Base-by-base conservation (phyloP, 768 basidiomycete genomes). In the Rhodotorula babjevae region DNA sequence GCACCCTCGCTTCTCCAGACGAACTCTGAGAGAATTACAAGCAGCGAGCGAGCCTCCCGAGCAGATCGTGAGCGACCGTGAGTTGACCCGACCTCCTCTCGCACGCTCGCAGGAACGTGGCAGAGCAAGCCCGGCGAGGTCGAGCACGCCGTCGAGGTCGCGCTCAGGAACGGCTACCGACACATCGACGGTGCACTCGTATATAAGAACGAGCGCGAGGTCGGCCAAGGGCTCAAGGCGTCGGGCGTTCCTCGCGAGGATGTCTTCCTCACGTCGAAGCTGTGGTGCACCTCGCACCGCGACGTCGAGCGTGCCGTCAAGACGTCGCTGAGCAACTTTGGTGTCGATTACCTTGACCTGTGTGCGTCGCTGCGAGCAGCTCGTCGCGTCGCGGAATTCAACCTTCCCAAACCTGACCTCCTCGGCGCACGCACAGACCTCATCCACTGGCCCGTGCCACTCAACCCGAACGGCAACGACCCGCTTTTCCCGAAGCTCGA, bases 371-470 rank as follows among this genome's bases (percentile, higher is more conserved):
- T 15, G 6, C 46, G 14, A 46, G 46, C 19, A 3, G 3, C 21
- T 10, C 23, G 2, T 19, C 47, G 19, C 3, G 3, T 21, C 19
- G 21, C 19, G 8, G n/a, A n/a, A n/a, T n/a, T n/a, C 18, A 4
- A 23, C 19, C 7, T 49, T 49, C 7, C 3, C 7, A 9, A 21
- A 5, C 47, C 18, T 14, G 18, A 49, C 50, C 29, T 9, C 15
- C 7, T 2, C 3, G 7, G 5, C 31, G 36, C 36, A 9, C 53
- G 6, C 21, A 21, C 56, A 57, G 56, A 55, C 33, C 83, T 90
- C 69, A 87, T 91, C 85, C 90, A 91, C 81, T 91, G 90, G 90
- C 91, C 91, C 23, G 86, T 88, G 19, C 87, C 90, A 44, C 86
- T 90, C 86, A 86, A 80, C 68, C 77, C 85, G 19, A 73, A 79